Evolutionary conservation across 1,284 basidiomycete genomes (phyloP).

Genomic region (Agroathelia rolfsii): DNA sequence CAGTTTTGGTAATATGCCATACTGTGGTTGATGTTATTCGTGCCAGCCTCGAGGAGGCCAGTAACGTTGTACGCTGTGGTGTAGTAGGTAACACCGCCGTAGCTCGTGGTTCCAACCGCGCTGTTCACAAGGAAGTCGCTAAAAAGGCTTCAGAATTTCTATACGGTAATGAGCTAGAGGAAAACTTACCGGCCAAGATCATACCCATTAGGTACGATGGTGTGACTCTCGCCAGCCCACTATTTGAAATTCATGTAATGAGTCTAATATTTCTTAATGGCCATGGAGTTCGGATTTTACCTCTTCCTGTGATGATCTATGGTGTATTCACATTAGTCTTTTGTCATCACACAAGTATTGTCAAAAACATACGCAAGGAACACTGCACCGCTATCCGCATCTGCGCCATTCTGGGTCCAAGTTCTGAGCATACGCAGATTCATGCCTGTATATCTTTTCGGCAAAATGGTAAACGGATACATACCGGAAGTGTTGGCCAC

Average conservation of each 20-base stretch:
- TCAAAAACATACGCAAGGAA: conserved; percentile 49
- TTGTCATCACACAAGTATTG: not conserved
- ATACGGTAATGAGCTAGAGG: not conserved
- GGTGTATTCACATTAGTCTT: conserved; percentile 3
- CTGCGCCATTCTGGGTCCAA: conserved; percentile 64
- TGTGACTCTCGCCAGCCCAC: conserved; percentile 33
- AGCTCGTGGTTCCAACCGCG: conserved; percentile 33
- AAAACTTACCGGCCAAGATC: conserved; percentile 32
- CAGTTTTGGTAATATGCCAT: conserved; percentile 4
- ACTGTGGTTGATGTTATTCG: conserved; percentile 38
- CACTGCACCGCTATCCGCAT: conserved; percentile 49
- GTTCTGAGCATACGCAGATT: conserved; percentile 47
- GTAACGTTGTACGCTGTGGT: conserved; percentile 34
- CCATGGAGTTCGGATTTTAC: too few relatives aligned
- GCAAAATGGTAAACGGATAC: conserved; percentile 5
- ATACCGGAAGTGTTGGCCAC: conserved; percentile 60
- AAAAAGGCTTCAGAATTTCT: conserved; percentile 13
- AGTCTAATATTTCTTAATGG: too few relatives aligned
- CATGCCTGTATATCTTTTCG: conserved; percentile 29
- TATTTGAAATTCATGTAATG: conserved; percentile 11
- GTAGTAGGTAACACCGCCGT: conserved; percentile 35
- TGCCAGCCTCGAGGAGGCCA: conserved; percentile 42
- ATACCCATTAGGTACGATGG: conserved; percentile 46
- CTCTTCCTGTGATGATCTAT: conserved; percentile 54
- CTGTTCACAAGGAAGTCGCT: conserved; percentile 34